phyloP scores from a whole-genome alignment of 495 filamentous ascomycete genomes.

The Trypethelium eluteriae region DNA sequence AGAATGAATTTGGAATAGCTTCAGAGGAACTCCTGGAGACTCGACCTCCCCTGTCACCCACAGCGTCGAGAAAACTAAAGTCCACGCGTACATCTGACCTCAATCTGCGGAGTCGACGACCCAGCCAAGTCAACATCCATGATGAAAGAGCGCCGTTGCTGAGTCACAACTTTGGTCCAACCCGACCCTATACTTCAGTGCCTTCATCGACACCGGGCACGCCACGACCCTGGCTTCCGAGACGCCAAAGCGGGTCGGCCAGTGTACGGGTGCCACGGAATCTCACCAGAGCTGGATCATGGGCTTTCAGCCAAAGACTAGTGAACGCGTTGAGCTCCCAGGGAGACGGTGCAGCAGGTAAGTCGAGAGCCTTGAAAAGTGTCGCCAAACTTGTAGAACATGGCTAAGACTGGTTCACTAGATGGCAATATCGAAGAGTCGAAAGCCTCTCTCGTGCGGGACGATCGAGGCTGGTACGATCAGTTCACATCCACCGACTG shows the following conservation, averaged over 20 bases:
- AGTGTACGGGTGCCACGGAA: slow-evolving; percentile 25
- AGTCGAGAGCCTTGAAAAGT: neutral
- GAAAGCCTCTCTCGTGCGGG: slow-evolving; percentile 30
- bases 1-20: neutral
- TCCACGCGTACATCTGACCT: slow-evolving; percentile 28
- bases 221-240: slow-evolving; percentile 22
- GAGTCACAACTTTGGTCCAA: slow-evolving; percentile 15
- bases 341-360: slow-evolving; percentile 11
- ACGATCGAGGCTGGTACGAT: slow-evolving; percentile 97
- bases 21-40: neutral
- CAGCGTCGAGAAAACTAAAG: slow-evolving; percentile 17
- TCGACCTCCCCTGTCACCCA: slow-evolving; percentile 19
- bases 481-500: slow-evolving; percentile 98
- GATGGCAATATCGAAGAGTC: slow-evolving; percentile 18
- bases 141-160: slow-evolving; percentile 32
- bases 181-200: slow-evolving; percentile 26
- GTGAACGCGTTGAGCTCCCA: slow-evolving; percentile 27
- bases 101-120: slow-evolving; percentile 25
- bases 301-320: slow-evolving; percentile 27
- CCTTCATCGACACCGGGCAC: slow-evolving; percentile 30
- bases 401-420: slow-evolving; percentile 21
- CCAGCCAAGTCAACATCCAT: slow-evolving; percentile 13
- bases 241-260: slow-evolving; percentile 26
- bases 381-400: slow-evolving; percentile 8
- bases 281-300: slow-evolving; percentile 31